Evolutionary conservation across 2,329 filamentous ascomycete species (phyloP).

Genomic region (Cadophora sp.): DNA sequence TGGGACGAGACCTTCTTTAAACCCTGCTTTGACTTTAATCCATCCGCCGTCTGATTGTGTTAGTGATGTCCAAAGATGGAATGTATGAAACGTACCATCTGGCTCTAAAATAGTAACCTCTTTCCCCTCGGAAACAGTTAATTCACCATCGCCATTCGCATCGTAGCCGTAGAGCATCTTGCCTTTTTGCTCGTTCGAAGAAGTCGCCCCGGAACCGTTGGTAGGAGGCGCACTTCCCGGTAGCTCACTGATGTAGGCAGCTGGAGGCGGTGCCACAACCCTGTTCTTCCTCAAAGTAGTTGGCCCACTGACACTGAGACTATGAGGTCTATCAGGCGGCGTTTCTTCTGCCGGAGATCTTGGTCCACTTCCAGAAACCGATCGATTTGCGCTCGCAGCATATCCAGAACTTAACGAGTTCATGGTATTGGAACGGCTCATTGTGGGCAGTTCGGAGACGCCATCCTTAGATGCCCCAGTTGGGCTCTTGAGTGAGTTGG

Average conservation of each 20-base stretch:
- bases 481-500: conserved; percentile 55
- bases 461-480: conserved; percentile 48
- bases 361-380: conserved; percentile 66
- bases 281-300: conserved; percentile 63
- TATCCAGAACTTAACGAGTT: conserved; percentile 90
- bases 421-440: conserved; percentile 84
- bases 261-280: conserved; percentile 85
- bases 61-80: conserved; percentile 40
- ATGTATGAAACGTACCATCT: conserved; percentile 71
- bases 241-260: conserved; percentile 76
- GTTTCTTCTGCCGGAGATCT: conserved; percentile 60
- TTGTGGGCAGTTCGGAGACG: conserved; percentile 67
- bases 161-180: conserved; percentile 93
- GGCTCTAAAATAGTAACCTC: conserved; percentile 82
- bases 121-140: conserved; percentile 79
- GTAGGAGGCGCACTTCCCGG: conserved; percentile 55
- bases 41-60: conserved; percentile 81
- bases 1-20: conserved; percentile 85
- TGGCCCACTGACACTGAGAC: conserved; percentile 33
- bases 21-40: conserved; percentile 80
- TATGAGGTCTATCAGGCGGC: conserved; percentile 46
- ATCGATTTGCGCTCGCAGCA: conserved; percentile 78
- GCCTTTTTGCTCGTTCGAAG: conserved; percentile 66
- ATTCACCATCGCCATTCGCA: conserved; percentile 79
- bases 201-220: conserved; percentile 49